Conservation (phyloP, 2,329 filamentous ascomycete genomes). For the Xylaria sp. region DNA sequence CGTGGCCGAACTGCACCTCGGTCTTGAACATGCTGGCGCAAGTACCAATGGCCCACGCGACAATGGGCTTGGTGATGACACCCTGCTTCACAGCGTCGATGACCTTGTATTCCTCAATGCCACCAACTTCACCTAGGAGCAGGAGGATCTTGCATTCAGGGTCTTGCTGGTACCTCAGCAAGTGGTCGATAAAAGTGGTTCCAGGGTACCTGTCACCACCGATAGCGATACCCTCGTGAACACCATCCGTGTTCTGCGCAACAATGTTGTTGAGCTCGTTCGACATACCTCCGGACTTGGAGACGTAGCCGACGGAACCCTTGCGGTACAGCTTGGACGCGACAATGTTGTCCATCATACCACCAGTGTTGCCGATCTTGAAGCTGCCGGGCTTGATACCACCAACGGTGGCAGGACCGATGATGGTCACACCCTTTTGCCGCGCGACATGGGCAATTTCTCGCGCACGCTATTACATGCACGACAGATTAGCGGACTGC, state of each 20-base stretch:
- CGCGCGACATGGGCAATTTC: conserved; percentile 96
- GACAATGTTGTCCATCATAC: conserved; percentile 99
- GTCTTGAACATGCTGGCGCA: conserved; percentile 99
- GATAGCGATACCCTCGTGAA: conserved; percentile 98
- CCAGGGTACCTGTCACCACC: conserved; percentile 98
- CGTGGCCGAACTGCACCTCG: conserved; percentile 98
- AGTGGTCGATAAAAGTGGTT: conserved; percentile 98
- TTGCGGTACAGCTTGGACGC: conserved; percentile 99
- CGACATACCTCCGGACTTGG: conserved; percentile 99
- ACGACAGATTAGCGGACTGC: conserved; percentile 34
- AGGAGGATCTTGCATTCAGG: conserved; percentile 97
- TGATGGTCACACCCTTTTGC: conserved; percentile 99
- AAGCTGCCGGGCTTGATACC: conserved; percentile 99
- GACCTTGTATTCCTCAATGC: conserved; percentile 99
- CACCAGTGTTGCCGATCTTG: conserved; percentile 99
- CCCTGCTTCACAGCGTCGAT: conserved; percentile 97
- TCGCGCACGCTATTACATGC: conserved; percentile 73
- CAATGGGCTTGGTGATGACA: conserved; percentile 95
- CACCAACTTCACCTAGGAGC: conserved; percentile 96
- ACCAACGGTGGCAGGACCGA: conserved; percentile 96
- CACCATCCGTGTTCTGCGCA: conserved; percentile 92
- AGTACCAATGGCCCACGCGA: conserved; percentile 98
- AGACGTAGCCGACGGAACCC: conserved; percentile 98
- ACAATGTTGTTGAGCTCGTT: conserved; percentile 99
- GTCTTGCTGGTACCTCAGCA: conserved; percentile 94